Evolutionary conservation across 2,329 filamentous ascomycete species (phyloP).

Genomic region (Clarireedia sp.): DNA sequence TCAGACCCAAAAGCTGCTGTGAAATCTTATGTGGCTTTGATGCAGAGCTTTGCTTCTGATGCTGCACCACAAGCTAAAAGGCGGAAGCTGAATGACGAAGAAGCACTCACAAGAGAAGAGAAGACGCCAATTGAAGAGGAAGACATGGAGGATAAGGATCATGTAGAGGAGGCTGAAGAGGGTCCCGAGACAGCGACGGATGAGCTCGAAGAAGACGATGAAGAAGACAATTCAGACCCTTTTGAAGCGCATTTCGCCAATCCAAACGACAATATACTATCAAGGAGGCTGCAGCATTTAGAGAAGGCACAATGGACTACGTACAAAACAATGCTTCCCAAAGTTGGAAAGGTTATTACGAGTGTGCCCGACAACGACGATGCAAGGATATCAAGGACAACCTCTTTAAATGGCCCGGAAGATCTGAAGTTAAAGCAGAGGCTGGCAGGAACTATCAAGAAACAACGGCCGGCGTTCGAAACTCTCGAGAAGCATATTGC

Average conservation of each 20-base stretch:
- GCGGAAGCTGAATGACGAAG: constrained; percentile 42
- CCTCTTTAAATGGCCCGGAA: constrained; percentile 30
- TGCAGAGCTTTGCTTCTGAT: constrained; percentile 48
- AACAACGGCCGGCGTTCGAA: constrained; percentile 50
- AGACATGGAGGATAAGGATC: constrained; percentile 28
- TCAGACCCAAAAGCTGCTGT: constrained; percentile 30
- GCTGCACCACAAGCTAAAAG: constrained; percentile 44
- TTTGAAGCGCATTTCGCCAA: constrained; percentile 75
- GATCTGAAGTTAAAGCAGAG: constrained; percentile 63
- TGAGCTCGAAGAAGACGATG: constrained; percentile 31
- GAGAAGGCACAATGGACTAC: constrained; percentile 44
- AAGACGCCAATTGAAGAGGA: constrained; percentile 13
- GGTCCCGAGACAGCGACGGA: constrained; percentile 33
- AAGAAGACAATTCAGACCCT: constrained; percentile 54
- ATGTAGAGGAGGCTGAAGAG: constrained; percentile 43
- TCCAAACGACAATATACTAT: constrained; percentile 54
- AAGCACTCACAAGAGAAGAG: constrained; percentile 13
- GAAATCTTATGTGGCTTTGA: constrained; percentile 48
- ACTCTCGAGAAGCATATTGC: constrained; percentile 57
- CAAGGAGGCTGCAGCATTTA: constrained; percentile 43
- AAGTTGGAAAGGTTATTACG: constrained; percentile 41
- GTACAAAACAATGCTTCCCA: constrained; percentile 35
- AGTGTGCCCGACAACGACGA: constrained; percentile 38
- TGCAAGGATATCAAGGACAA: constrained; percentile 19
- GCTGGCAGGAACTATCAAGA: constrained; percentile 46